Conservation (phyloP, 352 stramenopile species). For the Globisporangium abappressorium region DNA sequence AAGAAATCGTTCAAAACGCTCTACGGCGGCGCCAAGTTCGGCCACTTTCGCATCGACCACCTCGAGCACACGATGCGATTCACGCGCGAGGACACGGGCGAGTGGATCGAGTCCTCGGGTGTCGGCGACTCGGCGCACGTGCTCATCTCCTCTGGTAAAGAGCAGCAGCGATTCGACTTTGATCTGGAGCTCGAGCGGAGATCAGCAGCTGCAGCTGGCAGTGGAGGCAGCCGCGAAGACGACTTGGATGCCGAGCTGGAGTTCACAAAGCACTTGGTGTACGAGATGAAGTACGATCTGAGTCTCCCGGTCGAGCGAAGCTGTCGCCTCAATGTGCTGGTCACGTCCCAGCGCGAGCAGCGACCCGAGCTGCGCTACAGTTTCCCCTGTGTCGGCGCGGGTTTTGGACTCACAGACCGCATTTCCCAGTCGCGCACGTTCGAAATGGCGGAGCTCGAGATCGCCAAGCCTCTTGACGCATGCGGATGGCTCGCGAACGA, state of each 20-base stretch:
- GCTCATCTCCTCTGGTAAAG: constrained; percentile 35
- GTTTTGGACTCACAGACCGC: constrained; percentile 47
- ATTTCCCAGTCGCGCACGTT: constrained; percentile 28
- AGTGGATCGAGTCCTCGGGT: constrained; percentile 65
- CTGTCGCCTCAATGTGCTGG: constrained; percentile 15
- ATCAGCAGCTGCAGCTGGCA: not conserved
- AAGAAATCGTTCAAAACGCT: constrained; percentile 32
- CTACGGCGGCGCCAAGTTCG: constrained; percentile 53
- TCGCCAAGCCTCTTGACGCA: constrained; percentile 52
- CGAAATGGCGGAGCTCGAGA: constrained; percentile 27
- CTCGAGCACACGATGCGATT: constrained; percentile 50
- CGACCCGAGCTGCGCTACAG: constrained; percentile 14
- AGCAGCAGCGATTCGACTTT: constrained; percentile 11
- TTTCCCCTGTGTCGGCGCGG: constrained; percentile 62
- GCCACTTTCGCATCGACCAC: constrained; percentile 68
- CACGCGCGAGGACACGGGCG: constrained; percentile 56
- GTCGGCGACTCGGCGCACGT: constrained; percentile 45
- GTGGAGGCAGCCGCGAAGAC: not conserved
- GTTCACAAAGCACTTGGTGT: constrained; percentile 20
- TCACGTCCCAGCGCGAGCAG: constrained; percentile 8
- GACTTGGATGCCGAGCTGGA: constrained; percentile 15
- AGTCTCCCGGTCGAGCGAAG: constrained; percentile 15
- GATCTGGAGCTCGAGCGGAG: not conserved
- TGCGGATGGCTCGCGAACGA: constrained; percentile 41
- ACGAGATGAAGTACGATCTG: constrained; percentile 15